Base-by-base conservation (phyloP, 768 basidiomycete species). In the Phaeotremella skinneri region DNA sequence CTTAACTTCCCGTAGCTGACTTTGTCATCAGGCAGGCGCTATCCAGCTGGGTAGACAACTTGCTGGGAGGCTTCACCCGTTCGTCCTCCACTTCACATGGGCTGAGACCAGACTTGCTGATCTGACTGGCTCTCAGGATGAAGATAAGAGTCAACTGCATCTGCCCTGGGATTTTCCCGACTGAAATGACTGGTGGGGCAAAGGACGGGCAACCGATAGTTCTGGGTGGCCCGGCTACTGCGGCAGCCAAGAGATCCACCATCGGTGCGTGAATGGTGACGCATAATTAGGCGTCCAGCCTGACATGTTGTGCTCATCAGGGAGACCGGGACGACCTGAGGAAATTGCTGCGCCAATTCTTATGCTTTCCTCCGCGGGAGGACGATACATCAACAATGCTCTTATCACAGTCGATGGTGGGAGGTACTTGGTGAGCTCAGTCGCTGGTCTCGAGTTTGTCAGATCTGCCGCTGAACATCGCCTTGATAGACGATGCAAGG, bases 101-200 rank as follows among this genome's bases (percentile, higher is more conserved):
- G 21, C n/a, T n/a, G n/a, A n/a, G n/a, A n/a, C n/a, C n/a, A n/a
- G n/a, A n/a, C n/a, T 4, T 27, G 29, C 21, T 20, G 11, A 26
- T 4, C 49, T 51, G 26, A 57, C 30, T 49, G 13, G 23, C 21
- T 25, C n/a, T 6, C 45, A 72, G 70, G 1, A 58, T 69, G 43
- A 69, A 65, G 37, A 72, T 72, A 54, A 57, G 70, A 4, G 70
- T 72, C 48, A 72, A 72, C 45, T 56, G 52, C 31, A 59, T 72
- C 26, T 67, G 65, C 30, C 70, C 70, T 1, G 70, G 70, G 23
- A 61, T 72, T 43, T 72, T 69, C 59, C 68, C 68, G 0, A 54
- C 62, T 0, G 68, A 67, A 25, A 72, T 72, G 70, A 72, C 70
- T 11, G 59, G 59, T 11, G 59, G 45, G 16, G 57, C 32, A 25